Conservation (phyloP, 169 alveolate genomes). For the Cryptosporidium muris region DNA sequence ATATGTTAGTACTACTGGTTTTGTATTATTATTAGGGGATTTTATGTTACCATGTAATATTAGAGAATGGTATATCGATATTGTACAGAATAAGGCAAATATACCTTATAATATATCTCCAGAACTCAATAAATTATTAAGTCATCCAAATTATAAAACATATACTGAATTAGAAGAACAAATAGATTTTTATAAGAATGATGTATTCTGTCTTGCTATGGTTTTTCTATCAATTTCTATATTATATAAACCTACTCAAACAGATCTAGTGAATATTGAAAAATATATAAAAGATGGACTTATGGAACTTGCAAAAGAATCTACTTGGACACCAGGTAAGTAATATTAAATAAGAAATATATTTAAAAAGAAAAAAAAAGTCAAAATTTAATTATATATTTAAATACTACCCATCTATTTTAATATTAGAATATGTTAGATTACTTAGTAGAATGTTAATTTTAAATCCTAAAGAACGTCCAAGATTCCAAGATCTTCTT, state of each 20-base stretch:
- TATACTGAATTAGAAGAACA: constrained; percentile 55
- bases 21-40: constrained; percentile 59
- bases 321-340: constrained; percentile 70
- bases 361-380: neutral
- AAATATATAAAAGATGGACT: constrained; percentile 33
- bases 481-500: constrained; percentile 34
- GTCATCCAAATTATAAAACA: constrained; percentile 50
- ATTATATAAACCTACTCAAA: constrained; percentile 28
- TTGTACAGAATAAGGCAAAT: constrained; percentile 56
- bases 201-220: constrained; percentile 61
- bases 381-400: neutral
- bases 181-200: constrained; percentile 42
- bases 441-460: constrained; percentile 50
- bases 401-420: neutral
- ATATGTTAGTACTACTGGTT: constrained; percentile 56
- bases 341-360: neutral
- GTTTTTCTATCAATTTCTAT: constrained; percentile 46
- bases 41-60: constrained; percentile 57
- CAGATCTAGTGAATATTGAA: constrained; percentile 8
- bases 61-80: constrained; percentile 45
- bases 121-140: constrained; percentile 13
- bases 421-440: constrained; percentile 33
- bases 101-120: constrained; percentile 34
- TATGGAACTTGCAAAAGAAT: constrained; percentile 12
- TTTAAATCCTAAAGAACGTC: constrained; percentile 49